Base-by-base conservation (phyloP, 1,284 basidiomycete genomes). In the Entoloma clypeatum region DNA sequence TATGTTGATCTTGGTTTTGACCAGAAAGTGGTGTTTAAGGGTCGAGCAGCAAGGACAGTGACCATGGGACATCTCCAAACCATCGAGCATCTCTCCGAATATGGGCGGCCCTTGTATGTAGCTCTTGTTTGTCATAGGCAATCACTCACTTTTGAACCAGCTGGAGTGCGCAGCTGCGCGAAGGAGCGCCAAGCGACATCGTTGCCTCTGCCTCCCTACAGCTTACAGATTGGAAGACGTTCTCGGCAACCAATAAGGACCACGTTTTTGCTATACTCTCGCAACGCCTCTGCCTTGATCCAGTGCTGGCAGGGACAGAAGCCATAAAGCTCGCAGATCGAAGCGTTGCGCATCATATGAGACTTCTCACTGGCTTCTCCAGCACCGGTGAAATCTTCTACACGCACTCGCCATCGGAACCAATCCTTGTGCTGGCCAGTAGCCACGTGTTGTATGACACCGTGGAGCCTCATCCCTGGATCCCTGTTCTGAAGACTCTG, bases 41-140 rank as follows among this genome's bases (percentile, higher is more conserved):
- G n/a, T 27, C 19, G 14, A 36, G 25, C 3, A 23, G 14, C 16
- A 18, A 25, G 5, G 13, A 17, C 22, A 11, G 25, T 36, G 7
- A 36, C 21, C 13, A 39, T 45, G 5, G 39, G 43, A 17, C 8
- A 33, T n/a, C 23, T 50, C 2, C 40, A 44, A 37, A 31, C 37
- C 21, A 39, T 51, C 23, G 16, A 41, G 29, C 42, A 45, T 31
- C 37, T 46, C 16, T 18, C 36, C 23, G 14, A 30, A 23, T 51
- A 45, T 42, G 50, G 50, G 39, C 44, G 50, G 24, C 50, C 50
- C 6, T 14, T 51, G 50, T 51, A 49, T 13, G 47, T 41, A 8
- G 14, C 19, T 42, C 21, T 40, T 19, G 16, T 39, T 35, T 22
- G 11, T 28, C 16, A 27, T 7, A 30, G 17, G 27, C 26, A 19